These are phyloP conservation scores for Rhododendron williamsianum DNA, from an alignment of 148 eudicot genomes.

Conservation along the genomic window DNA sequence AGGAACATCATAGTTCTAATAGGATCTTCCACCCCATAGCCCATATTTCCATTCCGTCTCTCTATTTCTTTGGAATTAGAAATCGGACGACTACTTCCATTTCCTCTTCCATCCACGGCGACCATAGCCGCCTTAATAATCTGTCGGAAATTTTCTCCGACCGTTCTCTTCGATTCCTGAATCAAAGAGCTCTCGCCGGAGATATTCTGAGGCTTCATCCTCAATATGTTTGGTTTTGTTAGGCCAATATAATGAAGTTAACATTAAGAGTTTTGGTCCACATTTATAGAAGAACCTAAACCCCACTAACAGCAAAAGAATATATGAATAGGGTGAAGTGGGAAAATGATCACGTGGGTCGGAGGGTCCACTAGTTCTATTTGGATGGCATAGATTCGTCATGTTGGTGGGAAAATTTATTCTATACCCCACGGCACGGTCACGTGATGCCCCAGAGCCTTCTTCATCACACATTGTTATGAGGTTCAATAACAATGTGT, in stretches of 20 bases:
- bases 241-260: constrained; percentile 9
- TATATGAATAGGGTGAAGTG: background rate
- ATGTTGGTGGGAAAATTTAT: background rate
- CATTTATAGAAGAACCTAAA: constrained; percentile 21
- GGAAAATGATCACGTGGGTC: background rate
- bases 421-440: too few relatives aligned
- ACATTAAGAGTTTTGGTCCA: background rate
- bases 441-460: too few relatives aligned
- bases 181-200: constrained; percentile 39
- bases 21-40: constrained; percentile 47
- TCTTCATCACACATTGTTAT: too few relatives aligned
- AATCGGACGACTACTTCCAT: background rate
- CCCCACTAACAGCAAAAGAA: background rate
- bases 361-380: background rate
- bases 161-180: constrained; percentile 43
- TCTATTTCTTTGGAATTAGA: constrained; percentile 20
- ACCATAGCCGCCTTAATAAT: constrained; percentile 21
- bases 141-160: constrained; percentile 33
- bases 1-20: constrained; percentile 67
- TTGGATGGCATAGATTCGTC: constrained; percentile 2
- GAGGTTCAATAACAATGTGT: too few relatives aligned
- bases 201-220: constrained; percentile 37
- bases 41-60: constrained; percentile 24
- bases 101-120: constrained; percentile 3
- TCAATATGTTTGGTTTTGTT: background rate